Conservation (phyloP, 805 yeast genomes). For the Candida taoyuanica region DNA sequence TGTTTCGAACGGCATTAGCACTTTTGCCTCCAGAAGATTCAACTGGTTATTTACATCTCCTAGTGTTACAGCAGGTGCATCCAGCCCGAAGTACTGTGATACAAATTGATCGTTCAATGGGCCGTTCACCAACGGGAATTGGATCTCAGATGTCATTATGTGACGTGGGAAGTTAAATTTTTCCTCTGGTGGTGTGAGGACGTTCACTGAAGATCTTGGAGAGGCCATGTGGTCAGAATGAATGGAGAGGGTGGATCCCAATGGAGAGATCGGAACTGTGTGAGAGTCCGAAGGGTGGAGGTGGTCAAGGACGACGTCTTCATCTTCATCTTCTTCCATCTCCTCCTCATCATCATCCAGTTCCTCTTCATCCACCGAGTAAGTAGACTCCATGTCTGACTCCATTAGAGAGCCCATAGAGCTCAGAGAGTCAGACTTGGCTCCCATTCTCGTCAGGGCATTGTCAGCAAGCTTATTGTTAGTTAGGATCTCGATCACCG, state of each 20-base stretch:
- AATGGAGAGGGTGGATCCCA: background rate
- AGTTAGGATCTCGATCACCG: conserved; percentile 13
- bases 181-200: conserved; percentile 15
- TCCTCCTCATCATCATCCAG: conserved; percentile 6
- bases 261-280: too few relatives aligned
- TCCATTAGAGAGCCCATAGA: too few relatives aligned
- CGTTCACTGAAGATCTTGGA: background rate
- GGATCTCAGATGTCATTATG: conserved; percentile 40
- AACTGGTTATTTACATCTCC: too few relatives aligned
- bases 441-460: background rate
- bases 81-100: too few relatives aligned
- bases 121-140: too few relatives aligned
- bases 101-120: too few relatives aligned
- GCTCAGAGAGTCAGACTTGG: background rate
- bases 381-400: too few relatives aligned
- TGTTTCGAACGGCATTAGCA: too few relatives aligned
- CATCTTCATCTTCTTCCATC: conserved; percentile 9
- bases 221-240: background rate
- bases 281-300: too few relatives aligned
- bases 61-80: too few relatives aligned
- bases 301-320: background rate
- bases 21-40: too few relatives aligned
- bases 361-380: too few relatives aligned
- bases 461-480: conserved; percentile 10
- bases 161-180: conserved; percentile 13